Evolutionary conservation across 2,329 filamentous ascomycete genomes (phyloP).

Genomic region (Paraphaeosphaeria minitans): DNA sequence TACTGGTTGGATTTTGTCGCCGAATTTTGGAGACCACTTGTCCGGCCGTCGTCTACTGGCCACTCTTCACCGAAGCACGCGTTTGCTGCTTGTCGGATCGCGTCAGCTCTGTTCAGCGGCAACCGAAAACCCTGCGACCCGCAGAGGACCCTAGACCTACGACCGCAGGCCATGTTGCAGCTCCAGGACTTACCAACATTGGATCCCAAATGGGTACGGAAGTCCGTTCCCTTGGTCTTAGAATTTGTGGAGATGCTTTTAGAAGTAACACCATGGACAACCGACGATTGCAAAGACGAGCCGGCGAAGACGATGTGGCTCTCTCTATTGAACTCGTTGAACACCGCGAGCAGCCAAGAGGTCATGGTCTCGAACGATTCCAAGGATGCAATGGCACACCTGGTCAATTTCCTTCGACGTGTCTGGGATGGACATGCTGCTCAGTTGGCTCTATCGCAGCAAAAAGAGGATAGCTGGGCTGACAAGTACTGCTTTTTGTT

Average conservation of each 20-base stretch:
- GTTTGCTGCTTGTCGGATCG: constrained; percentile 61
- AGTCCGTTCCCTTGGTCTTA: constrained; percentile 71
- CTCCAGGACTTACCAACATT: constrained; percentile 81
- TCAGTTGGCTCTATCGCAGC: constrained; percentile 38
- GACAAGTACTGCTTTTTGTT: constrained; percentile 59
- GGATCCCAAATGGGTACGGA: constrained; percentile 85
- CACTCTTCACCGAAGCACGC: constrained; percentile 22
- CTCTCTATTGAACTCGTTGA: constrained; percentile 65
- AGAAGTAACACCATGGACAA: constrained; percentile 54
- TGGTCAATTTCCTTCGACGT: constrained; percentile 70
- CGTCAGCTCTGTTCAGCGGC: constrained; percentile 72
- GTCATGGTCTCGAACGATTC: constrained; percentile 87
- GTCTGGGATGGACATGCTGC: constrained; percentile 67
- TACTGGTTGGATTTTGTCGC: constrained; percentile 80
- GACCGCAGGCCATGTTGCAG: constrained; percentile 50
- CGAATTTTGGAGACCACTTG: constrained; percentile 59
- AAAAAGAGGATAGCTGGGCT: constrained; percentile 51
- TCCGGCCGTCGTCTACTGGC: constrained; percentile 20
- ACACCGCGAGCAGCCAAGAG: constrained; percentile 77
- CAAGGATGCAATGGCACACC: constrained; percentile 74
- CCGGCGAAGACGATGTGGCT: constrained; percentile 66
- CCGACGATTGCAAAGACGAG: constrained; percentile 42
- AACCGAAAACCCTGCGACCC: constrained; percentile 72
- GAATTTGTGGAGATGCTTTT: constrained; percentile 61
- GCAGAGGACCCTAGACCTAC: constrained; percentile 67